These are phyloP conservation scores for Eimeria maxima DNA, from an alignment of 169 alveolate species.

Conservation along the genomic window DNA sequence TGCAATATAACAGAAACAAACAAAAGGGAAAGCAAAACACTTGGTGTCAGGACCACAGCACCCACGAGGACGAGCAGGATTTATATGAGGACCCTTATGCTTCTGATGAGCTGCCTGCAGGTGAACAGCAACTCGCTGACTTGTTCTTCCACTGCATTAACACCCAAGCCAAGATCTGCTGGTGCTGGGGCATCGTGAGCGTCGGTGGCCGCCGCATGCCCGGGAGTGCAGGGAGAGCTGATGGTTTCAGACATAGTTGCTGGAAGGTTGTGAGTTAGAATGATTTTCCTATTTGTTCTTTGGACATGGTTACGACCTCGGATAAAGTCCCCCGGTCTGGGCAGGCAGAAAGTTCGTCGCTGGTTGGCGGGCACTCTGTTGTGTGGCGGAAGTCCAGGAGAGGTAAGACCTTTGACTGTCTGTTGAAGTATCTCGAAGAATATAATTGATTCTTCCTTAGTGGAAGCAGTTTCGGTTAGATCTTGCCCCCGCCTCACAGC, in stretches of 20 bases:
- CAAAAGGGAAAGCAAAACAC: background rate
- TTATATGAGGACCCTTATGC: background rate
- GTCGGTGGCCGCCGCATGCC: background rate
- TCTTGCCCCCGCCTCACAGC: background rate
- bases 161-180: slow-evolving; percentile 67
- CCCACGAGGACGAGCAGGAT: background rate
- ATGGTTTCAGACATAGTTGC: slow-evolving; percentile 35
- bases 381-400: background rate
- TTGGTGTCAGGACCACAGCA: background rate
- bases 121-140: background rate
- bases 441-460: background rate
- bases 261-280: background rate
- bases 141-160: slow-evolving; percentile 61
- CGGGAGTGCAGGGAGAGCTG: background rate
- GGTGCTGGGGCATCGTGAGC: slow-evolving; percentile 14
- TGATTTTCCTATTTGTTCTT: background rate
- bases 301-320: background rate
- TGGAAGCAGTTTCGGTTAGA: background rate
- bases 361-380: background rate
- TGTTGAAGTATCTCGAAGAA: background rate
- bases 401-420: no score
- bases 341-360: slow-evolving; percentile 1
- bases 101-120: background rate
- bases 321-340: background rate
- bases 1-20: background rate